These are phyloP conservation scores for Podospora pseudocomata DNA, from an alignment of 495 filamentous ascomycete species.

Conservation along the genomic window DNA sequence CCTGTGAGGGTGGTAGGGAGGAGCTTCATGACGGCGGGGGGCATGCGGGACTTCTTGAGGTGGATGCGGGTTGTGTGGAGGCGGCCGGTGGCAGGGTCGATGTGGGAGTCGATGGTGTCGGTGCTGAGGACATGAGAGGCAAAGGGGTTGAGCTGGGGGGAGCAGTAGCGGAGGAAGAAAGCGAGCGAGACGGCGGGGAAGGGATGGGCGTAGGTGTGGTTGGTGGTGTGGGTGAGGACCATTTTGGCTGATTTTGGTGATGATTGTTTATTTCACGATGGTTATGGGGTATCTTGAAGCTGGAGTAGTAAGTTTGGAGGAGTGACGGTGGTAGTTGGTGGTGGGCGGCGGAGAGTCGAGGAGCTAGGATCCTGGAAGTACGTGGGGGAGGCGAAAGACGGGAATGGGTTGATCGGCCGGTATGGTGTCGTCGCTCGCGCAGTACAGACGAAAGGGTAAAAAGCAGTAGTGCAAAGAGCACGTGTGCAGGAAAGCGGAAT, in stretches of 20 bases:
- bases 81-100: constrained; percentile 74
- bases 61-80: constrained; percentile 88
- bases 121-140: constrained; percentile 91
- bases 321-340: background rate
- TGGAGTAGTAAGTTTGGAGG: background rate
- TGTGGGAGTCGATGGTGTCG: constrained; percentile 84
- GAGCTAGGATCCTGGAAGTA: constrained; percentile 18
- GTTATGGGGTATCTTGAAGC: background rate
- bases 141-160: constrained; percentile 73
- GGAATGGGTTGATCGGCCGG: constrained; percentile 1
- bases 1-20: constrained; percentile 66
- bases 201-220: constrained; percentile 85
- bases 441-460: background rate
- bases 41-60: constrained; percentile 88
- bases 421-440: background rate
- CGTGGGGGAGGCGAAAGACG: constrained; percentile 16
- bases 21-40: constrained; percentile 74
- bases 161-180: constrained; percentile 97
- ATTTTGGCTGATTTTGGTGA: constrained; percentile 27
- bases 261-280: constrained; percentile 13
- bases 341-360: background rate
- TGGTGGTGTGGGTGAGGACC: constrained; percentile 66
- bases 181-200: constrained; percentile 89
- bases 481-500: constrained; percentile 24
- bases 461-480: constrained; percentile 1